Base-by-base conservation (phyloP, 495 filamentous ascomycete species). In the Glonium stellatum region DNA sequence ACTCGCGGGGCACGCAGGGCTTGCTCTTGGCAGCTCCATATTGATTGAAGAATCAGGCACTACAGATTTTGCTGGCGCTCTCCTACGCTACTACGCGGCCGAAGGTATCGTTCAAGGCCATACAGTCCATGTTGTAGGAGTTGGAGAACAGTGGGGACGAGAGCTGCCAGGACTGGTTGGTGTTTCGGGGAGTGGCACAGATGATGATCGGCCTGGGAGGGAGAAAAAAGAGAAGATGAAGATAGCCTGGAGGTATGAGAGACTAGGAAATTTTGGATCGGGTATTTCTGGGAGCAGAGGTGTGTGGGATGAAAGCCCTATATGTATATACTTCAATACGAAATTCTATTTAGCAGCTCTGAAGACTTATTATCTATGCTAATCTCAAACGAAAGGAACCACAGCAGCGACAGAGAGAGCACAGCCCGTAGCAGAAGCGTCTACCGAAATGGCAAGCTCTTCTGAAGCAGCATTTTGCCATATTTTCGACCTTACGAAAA, bases 221-320 rank as follows among this genome's bases (percentile, higher is more conserved):
- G 61, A 61, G 31, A 64, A 67, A 12, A 78, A 80, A 34, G 89
- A 95, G 57, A 87, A 83, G 71, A 98, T 98, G 93, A 97, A 96
- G 76, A 98, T 98, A 72, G 93, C 93, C 10, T 98, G 93, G 93
- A 77, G 93, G 72, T 98, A 98, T 75, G 92, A 97, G 71, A 82
- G 85, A 19, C 71, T 97, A 61, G 87, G 90, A 22, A 84, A 87
- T 56, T 79, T 82, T 75, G 75, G 83, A 25, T 70, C 75, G 27
- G 75, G 77, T 21, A 65, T 76, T 55, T 77, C 78, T 42, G 77
- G 77, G 48, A 76, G 79, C 63, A 80, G 80, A 80, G 84, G 77
- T 74, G 63, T 67, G 73, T 71, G 41, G 60, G 50, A 46, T 25
- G 6, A 35, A 15, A 42, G 41, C 55, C 42, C 18, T 59, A 42